Evolutionary conservation across 768 basidiomycete genomes (phyloP), one percentile per base, ranked within the genome.

Genomic region (Roridomyces roridus): DNA sequence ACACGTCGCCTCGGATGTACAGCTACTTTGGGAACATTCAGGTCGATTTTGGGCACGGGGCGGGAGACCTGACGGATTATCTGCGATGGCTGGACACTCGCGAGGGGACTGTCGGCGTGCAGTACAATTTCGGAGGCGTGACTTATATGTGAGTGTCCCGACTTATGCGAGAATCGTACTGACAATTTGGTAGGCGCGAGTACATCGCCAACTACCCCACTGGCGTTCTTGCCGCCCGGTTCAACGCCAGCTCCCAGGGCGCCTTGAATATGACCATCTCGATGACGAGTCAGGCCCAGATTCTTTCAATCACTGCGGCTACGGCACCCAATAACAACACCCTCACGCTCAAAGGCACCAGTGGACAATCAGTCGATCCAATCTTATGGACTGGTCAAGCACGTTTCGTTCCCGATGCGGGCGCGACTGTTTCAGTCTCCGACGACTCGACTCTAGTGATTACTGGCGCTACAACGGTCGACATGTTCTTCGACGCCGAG

Each of bases 401-500:
- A 40, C 49, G 49, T 12, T 51, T 51, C 35, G 49, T 42, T 42
- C 49, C 49, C 21, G 49, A 51, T 28, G 28, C 28, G 20, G 40
- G 49, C 28, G 49, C 49, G 10, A 17, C 9, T 18, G 49, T 51
- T 28, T 29, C 39, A 18, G 49, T 42, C 31, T 31, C 28, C 18
- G 49, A n/a, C n/a, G n/a, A 40, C 26, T 29, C 25, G 18, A 51
- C 40, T 28, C 49, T 51, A 37, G 40, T 51, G 17, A 51, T 51
- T 18, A 51, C 49, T 15, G 42, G 42, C 6, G 49, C 49, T 37
- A 41, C 49, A 21, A 51, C 49, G 21, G 49, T 51, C 37, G 37
- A 51, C 37, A 51, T 51, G 49, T 51, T 51, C 40, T 51, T 51
- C 29, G 49, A 51, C 40, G 40, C 49, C 40, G 49, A 51, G 40